phyloP scores from a whole-genome alignment of 2,329 filamentous ascomycete genomes.

The Sporothrix curviconia region DNA sequence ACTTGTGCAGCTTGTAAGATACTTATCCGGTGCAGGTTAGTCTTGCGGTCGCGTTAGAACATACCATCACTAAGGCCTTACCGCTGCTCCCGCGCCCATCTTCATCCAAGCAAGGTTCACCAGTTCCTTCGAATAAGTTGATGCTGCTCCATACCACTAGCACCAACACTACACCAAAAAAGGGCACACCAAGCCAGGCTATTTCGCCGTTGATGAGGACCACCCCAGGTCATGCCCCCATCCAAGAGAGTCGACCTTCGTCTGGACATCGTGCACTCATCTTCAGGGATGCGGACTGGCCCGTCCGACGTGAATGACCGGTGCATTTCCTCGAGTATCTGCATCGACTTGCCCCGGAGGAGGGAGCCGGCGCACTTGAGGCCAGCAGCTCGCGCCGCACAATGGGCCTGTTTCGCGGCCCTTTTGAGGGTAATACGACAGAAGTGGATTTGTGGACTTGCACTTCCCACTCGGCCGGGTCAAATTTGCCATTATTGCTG shows the following conservation, averaged over 20 bases:
- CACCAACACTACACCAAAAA: neutral
- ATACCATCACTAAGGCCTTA: conserved; percentile 6
- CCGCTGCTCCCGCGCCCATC: conserved; percentile 12
- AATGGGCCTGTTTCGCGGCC: too few relatives aligned
- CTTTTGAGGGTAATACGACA: neutral
- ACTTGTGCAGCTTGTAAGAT: neutral
- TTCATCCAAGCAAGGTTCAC: neutral
- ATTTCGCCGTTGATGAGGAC: neutral
- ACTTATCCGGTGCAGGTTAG: neutral
- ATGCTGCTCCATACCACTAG: conserved; percentile 2
- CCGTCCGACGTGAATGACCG: neutral
- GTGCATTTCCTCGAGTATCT: neutral
- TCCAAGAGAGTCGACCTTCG: neutral
- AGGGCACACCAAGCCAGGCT: neutral
- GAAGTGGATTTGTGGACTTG: neutral
- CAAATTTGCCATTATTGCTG: neutral
- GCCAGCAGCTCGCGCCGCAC: too few relatives aligned
- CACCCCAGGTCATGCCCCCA: neutral
- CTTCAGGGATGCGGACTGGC: neutral
- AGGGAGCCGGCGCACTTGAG: too few relatives aligned
- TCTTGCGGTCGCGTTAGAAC: neutral
- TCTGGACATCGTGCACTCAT: neutral
- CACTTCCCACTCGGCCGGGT: conserved; percentile 2
- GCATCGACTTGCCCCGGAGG: neutral
- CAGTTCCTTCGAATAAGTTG: neutral